Evolutionary conservation across 306 rosid species (phyloP).

Genomic region (Dalbergia cultrata): DNA sequence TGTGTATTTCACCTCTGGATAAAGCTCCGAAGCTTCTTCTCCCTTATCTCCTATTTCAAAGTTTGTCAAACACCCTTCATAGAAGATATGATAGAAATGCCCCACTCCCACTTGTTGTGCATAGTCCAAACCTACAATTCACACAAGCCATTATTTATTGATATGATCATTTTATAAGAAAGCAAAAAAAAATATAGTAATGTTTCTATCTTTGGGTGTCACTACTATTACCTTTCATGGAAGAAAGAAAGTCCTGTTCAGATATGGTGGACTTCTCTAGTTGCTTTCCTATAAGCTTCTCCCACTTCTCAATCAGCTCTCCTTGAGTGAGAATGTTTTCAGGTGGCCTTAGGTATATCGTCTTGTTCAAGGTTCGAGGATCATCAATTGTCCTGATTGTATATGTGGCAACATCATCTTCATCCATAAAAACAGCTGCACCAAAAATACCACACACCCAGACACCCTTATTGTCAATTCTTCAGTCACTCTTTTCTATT

Average conservation of each 20-base stretch:
- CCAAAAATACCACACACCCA: background rate
- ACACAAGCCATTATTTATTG: background rate
- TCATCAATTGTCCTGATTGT: conserved; percentile 80
- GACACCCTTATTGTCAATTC: background rate
- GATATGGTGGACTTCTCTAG: conserved; percentile 60
- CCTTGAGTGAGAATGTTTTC: conserved; percentile 75
- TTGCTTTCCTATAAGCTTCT: conserved; percentile 61
- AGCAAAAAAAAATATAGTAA: background rate
- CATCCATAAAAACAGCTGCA: conserved; percentile 68
- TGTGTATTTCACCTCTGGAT: conserved; percentile 81
- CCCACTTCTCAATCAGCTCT: conserved; percentile 78
- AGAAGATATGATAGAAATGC: conserved; percentile 80
- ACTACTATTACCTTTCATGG: conserved; percentile 63
- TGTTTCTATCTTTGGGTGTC: background rate
- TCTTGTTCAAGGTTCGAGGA: conserved; percentile 83
- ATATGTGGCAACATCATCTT: conserved; percentile 78
- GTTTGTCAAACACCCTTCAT: conserved; percentile 79
- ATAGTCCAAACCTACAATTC: conserved; percentile 55
- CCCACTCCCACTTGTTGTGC: conserved; percentile 67
- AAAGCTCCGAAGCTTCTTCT: conserved; percentile 87
- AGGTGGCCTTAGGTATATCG: conserved; percentile 77
- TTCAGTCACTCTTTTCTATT: background rate
- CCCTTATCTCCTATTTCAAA: conserved; percentile 72
- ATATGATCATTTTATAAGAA: background rate
- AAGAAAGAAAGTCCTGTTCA: conserved; percentile 65